Base-by-base conservation (phyloP, 2,329 filamentous ascomycete species). In the Decorospora gaudefroyi region DNA sequence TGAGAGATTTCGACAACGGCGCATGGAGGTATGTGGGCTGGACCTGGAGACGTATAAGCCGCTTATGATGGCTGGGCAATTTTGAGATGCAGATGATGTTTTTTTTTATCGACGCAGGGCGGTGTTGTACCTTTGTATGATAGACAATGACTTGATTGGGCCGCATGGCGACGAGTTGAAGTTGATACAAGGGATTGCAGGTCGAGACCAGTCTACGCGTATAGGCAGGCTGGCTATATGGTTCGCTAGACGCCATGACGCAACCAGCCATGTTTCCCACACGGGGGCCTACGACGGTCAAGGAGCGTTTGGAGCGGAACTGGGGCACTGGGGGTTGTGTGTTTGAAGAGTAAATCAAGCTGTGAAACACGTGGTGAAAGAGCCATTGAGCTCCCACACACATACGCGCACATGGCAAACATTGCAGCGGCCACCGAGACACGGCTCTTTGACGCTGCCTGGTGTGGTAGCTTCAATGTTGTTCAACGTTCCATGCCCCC, bases 1-100 rank as follows among this genome's bases (percentile, higher is more conserved):
- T 51, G 74, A 75, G 25, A 59, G 65, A 22, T 80, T 77, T 57
- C 72, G 75, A 32, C 72, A 76, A 51, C 70, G 69, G 53, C 68
- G 77, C 41, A 76, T 76, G 72, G 76, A 78, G 43, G 72, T 78
- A 35, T 80, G 77, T 59, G 77, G 76, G 35, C 62, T 80, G 47
- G 77, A 78, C 52, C 61, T 80, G 52, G 76, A 78, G 62, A 60
- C 56, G 15, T 76, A 72, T 65, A 38, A 48, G 50, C 56, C 64
- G 5, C 42, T 56, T 34, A 42, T 55, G 43, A 39, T 56, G 33
- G 46, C 49, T 27, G 57, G 46, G 29, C 13, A 8, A 8, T 4
- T n/a, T n/a, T n/a, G n/a, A n/a, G n/a, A n/a, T n/a, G n/a, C n/a
- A n/a, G n/a, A n/a, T n/a, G n/a, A n/a, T n/a, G n/a, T 23, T 32